Base-by-base conservation (phyloP, 163 green algal species). In the Prototheca stagnorum region DNA sequence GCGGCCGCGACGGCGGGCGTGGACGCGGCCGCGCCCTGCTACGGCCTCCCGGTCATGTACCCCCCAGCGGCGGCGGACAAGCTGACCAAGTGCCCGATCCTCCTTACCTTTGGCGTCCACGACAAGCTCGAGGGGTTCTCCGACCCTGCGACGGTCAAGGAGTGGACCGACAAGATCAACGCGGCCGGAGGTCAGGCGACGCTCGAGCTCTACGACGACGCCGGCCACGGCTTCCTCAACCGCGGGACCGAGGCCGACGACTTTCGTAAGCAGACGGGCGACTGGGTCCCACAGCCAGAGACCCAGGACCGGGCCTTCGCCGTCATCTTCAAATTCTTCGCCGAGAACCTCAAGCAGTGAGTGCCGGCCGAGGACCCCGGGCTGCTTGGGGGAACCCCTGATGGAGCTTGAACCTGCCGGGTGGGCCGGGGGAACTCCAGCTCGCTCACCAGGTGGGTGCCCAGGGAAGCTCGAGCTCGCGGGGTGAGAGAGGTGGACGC, bases 1-100 rank as follows among this genome's bases (percentile, higher is more conserved):
- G 72, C 70, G 4, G 77, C 70, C 2, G 59, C 82, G 47, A 66
- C 83, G 35, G 62, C 49, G 12, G 62, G 51, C 17, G 59, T 85
- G 15, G 54, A 73, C 6, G 59, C 51, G 3, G 65, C 57, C 3
- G 74, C 51, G 9, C 54, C 65, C 19, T 92, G 85, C 59, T 93
- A 93, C 55, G 82, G 82, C 35, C 80, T 62, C 15, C 78, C 74
- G n/a, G n/a, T n/a, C n/a, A n/a, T n/a, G n/a, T n/a, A n/a, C n/a
- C n/a, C n/a, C n/a, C 28, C 51, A 19, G 44, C 46, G 43, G 22
- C 48, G 31, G 22, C 5, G 47, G 39, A 28, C 57, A 85, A 19
- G 37, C 59, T 33, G 33, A 39, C 17, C 56, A 57, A 16, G 56
- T 59, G 61, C 9, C 74, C 72, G 8, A 47, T 78, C 23, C 53